Conservation (phyloP, 2,329 filamentous ascomycete species). For the Aspergillus carbonarius region DNA sequence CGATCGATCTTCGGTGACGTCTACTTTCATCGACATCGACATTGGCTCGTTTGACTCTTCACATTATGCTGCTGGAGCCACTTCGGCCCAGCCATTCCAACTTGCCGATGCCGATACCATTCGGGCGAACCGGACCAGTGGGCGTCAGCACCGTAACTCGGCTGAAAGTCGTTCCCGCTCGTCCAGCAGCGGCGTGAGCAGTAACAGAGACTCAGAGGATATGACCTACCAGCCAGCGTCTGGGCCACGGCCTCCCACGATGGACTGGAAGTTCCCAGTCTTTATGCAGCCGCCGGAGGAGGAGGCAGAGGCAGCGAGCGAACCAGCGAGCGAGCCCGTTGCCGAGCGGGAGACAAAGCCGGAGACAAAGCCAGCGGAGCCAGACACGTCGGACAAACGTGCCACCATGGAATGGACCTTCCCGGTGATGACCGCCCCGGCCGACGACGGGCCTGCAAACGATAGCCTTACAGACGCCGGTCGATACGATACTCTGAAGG, state of each 20-base stretch:
- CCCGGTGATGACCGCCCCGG: constrained; percentile 40
- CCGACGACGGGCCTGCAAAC: constrained; percentile 9
- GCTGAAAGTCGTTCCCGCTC: constrained; percentile 35
- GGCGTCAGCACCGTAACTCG: constrained; percentile 43
- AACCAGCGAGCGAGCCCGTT: not conserved
- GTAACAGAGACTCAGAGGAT: constrained; percentile 27
- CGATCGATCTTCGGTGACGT: constrained; percentile 49
- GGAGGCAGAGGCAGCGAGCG: constrained; percentile 10
- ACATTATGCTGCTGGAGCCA: constrained; percentile 53
- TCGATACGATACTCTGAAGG: constrained; percentile 35
- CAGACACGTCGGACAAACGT: constrained; percentile 33
- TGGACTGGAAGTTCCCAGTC: constrained; percentile 49
- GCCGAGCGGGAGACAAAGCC: not conserved
- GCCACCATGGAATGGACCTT: constrained; percentile 57
- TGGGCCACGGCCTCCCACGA: constrained; percentile 45
- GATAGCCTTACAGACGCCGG: constrained; percentile 17
- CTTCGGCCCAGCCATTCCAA: constrained; percentile 52
- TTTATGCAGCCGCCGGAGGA: constrained; percentile 28
- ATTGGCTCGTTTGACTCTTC: constrained; percentile 52
- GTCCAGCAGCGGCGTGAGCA: constrained; percentile 30
- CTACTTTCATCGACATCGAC: constrained; percentile 57
- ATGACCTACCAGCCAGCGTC: constrained; percentile 32
- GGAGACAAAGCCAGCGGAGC: constrained; percentile 16
- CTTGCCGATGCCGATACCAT: constrained; percentile 56
- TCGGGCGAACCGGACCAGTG: constrained; percentile 54